Conservation (phyloP, 1,284 basidiomycete genomes). For the Rhodotorula glutinis region DNA sequence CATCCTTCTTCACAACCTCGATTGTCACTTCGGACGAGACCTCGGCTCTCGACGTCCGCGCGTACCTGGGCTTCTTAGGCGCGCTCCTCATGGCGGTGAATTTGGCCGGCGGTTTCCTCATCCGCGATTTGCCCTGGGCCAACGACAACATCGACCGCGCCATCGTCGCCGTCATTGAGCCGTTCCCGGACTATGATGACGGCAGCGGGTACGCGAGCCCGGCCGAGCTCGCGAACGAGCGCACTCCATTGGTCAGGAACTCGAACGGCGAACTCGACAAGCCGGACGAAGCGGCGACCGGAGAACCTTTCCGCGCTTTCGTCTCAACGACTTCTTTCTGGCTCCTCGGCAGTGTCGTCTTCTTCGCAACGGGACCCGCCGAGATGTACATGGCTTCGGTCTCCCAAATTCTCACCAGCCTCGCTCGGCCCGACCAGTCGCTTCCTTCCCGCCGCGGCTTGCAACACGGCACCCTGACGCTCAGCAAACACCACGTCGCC, state of each 20-base stretch:
- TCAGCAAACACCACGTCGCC: constrained; percentile 38
- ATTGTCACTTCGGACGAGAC: background rate
- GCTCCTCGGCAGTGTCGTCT: constrained; percentile 38
- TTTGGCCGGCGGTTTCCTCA: constrained; percentile 27
- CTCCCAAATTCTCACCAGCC: constrained; percentile 34
- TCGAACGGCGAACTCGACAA: background rate
- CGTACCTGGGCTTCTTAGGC: constrained; percentile 40
- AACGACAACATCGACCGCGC: constrained; percentile 14
- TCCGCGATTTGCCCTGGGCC: constrained; percentile 29
- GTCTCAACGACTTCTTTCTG: constrained; percentile 34
- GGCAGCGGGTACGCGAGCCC: background rate
- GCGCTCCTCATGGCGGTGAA: constrained; percentile 34
- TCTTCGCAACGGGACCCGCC: constrained; percentile 37
- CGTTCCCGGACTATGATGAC: background rate
- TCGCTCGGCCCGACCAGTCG: constrained; percentile 12
- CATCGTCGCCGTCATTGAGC: constrained; percentile 8
- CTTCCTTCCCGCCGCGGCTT: background rate
- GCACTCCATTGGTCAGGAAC: constrained; percentile 14
- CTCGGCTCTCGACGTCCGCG: constrained; percentile 36
- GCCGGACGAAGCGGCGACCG: background rate
- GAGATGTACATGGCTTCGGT: constrained; percentile 41
- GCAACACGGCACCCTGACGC: constrained; percentile 16
- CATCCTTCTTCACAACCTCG: constrained; percentile 34
- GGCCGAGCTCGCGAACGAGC: constrained; percentile 9
- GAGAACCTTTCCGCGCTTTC: constrained; percentile 17